phyloP scores from a whole-genome alignment of 2,329 filamentous ascomycete species.

The Cladosporium sphaerospermum region DNA sequence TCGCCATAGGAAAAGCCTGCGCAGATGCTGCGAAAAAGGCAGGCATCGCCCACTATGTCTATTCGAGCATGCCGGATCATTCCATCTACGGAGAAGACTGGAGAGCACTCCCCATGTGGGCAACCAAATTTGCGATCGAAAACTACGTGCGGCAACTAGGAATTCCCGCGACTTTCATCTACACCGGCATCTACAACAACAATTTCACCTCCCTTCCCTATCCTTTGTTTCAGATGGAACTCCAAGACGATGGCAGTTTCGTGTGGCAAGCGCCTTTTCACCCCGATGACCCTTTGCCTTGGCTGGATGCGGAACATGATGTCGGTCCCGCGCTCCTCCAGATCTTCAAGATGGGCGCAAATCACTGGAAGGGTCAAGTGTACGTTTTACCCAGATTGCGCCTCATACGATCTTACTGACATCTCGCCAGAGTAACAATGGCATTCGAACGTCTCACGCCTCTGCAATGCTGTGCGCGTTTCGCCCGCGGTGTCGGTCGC shows the following conservation, averaged over 20 bases:
- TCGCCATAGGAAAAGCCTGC: slow-evolving; percentile 78
- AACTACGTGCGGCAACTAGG: slow-evolving; percentile 79
- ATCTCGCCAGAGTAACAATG: slow-evolving; percentile 62
- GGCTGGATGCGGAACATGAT: slow-evolving; percentile 95
- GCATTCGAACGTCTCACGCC: slow-evolving; percentile 88
- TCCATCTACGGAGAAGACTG: slow-evolving; percentile 68
- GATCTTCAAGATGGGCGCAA: slow-evolving; percentile 86
- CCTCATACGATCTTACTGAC: background rate
- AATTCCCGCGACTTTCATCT: slow-evolving; percentile 84
- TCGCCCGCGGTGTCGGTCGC: slow-evolving; percentile 69
- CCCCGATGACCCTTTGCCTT: slow-evolving; percentile 79
- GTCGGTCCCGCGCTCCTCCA: slow-evolving; percentile 87
- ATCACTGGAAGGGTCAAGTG: slow-evolving; percentile 73
- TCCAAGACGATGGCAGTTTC: slow-evolving; percentile 78
- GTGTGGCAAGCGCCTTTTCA: slow-evolving; percentile 92
- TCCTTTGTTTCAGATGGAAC: slow-evolving; percentile 91
- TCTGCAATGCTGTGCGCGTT: slow-evolving; percentile 71
- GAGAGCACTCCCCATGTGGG: slow-evolving; percentile 85
- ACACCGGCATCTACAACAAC: slow-evolving; percentile 97
- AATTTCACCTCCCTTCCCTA: slow-evolving; percentile 93
- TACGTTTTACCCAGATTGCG: slow-evolving; percentile 34
- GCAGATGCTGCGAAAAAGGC: slow-evolving; percentile 83
- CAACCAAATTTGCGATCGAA: slow-evolving; percentile 86
- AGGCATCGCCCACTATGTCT: slow-evolving; percentile 84
- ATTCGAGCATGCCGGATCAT: slow-evolving; percentile 96